Conservation (phyloP, 805 yeast species). For the Sungouiozyma intestinalis region DNA sequence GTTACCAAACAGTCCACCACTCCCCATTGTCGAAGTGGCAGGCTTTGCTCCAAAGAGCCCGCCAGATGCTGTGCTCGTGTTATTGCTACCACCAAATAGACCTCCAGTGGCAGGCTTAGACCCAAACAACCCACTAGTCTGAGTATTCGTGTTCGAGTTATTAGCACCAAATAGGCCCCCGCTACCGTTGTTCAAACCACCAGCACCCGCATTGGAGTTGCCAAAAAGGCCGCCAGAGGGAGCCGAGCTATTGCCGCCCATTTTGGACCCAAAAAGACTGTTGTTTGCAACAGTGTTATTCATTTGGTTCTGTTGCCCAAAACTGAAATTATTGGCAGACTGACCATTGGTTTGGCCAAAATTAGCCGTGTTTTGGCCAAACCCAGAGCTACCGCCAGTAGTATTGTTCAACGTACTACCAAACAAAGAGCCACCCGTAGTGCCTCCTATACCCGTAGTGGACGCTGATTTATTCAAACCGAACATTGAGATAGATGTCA, state of each 20-base stretch:
- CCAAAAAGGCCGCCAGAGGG: slow-evolving; percentile 3
- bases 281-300: not conserved
- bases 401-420: slow-evolving; percentile 6
- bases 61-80: slow-evolving; percentile 16
- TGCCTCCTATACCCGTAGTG: not conserved
- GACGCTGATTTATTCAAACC: not conserved
- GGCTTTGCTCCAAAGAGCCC: slow-evolving; percentile 29
- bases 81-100: slow-evolving; percentile 23
- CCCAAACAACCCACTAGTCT: slow-evolving; percentile 11
- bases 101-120: slow-evolving; percentile 15
- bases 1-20: slow-evolving; percentile 4
- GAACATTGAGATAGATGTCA: not conserved
- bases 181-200: slow-evolving; percentile 1
- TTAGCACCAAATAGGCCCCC: slow-evolving; percentile 9
- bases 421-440: slow-evolving; percentile 13
- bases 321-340: slow-evolving; percentile 18
- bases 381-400: slow-evolving; percentile 16
- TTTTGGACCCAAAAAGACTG: slow-evolving; percentile 11
- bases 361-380: slow-evolving; percentile 18
- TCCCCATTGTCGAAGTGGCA: slow-evolving; percentile 6
- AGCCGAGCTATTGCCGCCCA: slow-evolving; percentile 1
- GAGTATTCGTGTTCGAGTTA: slow-evolving; percentile 3
- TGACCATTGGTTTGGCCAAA: slow-evolving; percentile 21
- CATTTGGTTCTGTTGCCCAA: not conserved
- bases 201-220: slow-evolving; percentile 10